Conservation (phyloP, 1,284 basidiomycete genomes). For the Lignosus rhinocerotis region DNA sequence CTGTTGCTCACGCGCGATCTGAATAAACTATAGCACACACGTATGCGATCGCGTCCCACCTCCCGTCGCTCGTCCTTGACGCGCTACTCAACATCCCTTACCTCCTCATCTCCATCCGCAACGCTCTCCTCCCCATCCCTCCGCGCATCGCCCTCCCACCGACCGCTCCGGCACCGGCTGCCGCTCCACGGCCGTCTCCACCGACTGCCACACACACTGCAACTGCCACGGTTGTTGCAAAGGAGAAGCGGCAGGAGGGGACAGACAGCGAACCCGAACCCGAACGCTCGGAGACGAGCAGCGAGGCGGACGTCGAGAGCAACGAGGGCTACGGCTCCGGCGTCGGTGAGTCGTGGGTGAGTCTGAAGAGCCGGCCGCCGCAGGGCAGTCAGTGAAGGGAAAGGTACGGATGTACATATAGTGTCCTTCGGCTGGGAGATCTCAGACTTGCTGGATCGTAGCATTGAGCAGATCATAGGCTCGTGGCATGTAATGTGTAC, state of each 20-base stretch:
- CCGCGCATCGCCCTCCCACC: conserved; percentile 36
- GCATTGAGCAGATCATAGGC: not conserved
- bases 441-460: not conserved
- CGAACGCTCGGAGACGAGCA: conserved; percentile 44
- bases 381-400: not conserved
- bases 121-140: conserved; percentile 53
- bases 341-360: conserved; percentile 67
- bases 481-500: not conserved
- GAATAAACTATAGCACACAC: conserved; percentile 49
- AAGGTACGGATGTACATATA: too few relatives aligned
- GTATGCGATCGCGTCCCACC: conserved; percentile 64
- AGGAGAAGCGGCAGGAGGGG: conserved; percentile 10
- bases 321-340: conserved; percentile 48
- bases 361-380: conserved; percentile 36
- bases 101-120: conserved; percentile 59
- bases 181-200: conserved; percentile 1
- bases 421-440: too few relatives aligned
- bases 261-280: conserved; percentile 37
- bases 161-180: conserved; percentile 1
- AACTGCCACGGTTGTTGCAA: conserved; percentile 10
- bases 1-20: not conserved
- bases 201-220: too few relatives aligned
- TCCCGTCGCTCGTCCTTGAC: conserved; percentile 69
- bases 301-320: conserved; percentile 69
- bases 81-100: conserved; percentile 65